phyloP scores from a whole-genome alignment of 257 asterid species.

The Craterostigma plantagineum region DNA sequence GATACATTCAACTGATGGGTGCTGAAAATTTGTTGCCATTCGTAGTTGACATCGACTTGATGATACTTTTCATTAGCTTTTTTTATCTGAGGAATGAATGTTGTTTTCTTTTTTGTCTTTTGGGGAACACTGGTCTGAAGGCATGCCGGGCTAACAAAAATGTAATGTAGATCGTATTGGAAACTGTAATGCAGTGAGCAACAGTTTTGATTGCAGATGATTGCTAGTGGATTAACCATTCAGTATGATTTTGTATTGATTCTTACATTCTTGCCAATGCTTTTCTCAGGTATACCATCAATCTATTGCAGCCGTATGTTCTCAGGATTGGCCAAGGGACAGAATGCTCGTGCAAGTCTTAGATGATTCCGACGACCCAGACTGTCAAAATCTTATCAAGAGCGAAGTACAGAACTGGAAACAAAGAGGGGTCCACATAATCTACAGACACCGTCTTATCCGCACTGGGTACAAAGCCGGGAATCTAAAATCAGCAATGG shows the following conservation, averaged over 20 bases:
- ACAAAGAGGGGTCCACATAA: conserved; percentile 56
- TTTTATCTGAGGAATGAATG: too few species aligned
- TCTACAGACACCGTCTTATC: conserved; percentile 62
- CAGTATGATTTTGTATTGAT: conserved; percentile 1
- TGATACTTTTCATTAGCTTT: too few species aligned
- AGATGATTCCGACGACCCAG: conserved; percentile 78
- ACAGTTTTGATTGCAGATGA: not conserved
- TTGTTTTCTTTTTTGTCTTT: too few species aligned
- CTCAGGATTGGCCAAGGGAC: conserved; percentile 89
- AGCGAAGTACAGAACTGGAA: conserved; percentile 89
- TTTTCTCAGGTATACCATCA: conserved; percentile 82
- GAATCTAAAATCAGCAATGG: conserved; percentile 85
- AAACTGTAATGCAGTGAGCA: too few species aligned
- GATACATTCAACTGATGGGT: too few species aligned
- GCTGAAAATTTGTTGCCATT: too few species aligned
- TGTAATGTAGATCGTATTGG: too few species aligned
- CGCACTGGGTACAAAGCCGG: conserved; percentile 95
- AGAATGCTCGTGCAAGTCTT: conserved; percentile 78
- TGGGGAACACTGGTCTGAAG: too few species aligned
- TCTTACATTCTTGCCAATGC: conserved; percentile 7
- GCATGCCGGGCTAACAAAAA: too few species aligned
- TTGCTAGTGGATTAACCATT: not conserved
- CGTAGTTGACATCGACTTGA: too few species aligned
- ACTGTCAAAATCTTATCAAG: conserved; percentile 53
- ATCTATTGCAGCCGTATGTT: conserved; percentile 69